These are phyloP conservation scores for Penicillium oxalicum DNA, from an alignment of 2,329 filamentous ascomycete species.

Conservation along the genomic window DNA sequence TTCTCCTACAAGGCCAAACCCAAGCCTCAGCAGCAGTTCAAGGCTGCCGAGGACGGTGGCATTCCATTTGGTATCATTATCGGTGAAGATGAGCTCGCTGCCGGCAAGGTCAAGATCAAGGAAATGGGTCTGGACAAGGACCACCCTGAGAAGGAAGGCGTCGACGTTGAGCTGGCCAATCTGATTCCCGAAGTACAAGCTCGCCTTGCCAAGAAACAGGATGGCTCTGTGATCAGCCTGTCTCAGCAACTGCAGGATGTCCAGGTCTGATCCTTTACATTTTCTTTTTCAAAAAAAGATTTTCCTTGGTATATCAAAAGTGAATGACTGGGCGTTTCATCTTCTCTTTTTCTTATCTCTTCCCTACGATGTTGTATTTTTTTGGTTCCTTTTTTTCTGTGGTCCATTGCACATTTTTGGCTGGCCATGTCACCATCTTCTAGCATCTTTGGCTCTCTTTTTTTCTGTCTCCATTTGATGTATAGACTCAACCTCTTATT, in stretches of 20 bases:
- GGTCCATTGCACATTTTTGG: neutral
- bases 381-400: neutral
- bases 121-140: conserved; percentile 71
- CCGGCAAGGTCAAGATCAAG: conserved; percentile 84
- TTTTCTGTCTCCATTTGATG: neutral
- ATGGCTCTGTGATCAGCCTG: conserved; percentile 12
- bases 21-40: conserved; percentile 83
- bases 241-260: conserved; percentile 21
- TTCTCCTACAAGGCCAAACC: conserved; percentile 88
- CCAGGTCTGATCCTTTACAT: conserved; percentile 14
- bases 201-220: conserved; percentile 20
- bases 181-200: conserved; percentile 24
- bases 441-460: neutral
- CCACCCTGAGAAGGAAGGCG: conserved; percentile 85
- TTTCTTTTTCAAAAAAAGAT: neutral
- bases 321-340: neutral
- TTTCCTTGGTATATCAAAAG: neutral
- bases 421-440: neutral
- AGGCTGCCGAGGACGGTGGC: conserved; percentile 71
- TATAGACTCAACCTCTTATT: neutral
- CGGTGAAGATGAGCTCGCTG: conserved; percentile 79
- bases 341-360: neutral
- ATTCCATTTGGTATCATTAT: conserved; percentile 84
- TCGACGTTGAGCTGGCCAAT: conserved; percentile 57
- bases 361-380: neutral